These are phyloP conservation scores for Paramecium biaurelia DNA, from an alignment of 73 alveolate genomes.

Conservation along the genomic window DNA sequence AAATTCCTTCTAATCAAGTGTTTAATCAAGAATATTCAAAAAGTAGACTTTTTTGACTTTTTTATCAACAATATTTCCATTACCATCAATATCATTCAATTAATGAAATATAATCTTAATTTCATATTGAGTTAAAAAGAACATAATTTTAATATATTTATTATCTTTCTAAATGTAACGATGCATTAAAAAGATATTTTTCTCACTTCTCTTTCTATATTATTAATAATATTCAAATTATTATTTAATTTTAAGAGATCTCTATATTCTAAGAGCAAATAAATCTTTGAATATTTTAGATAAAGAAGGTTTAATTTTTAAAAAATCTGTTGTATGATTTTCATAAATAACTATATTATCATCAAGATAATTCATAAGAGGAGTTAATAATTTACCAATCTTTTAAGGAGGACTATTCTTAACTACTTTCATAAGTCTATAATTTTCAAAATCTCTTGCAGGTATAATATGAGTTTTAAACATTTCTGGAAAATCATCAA, in stretches of 20 bases:
- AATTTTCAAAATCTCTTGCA: neutral
- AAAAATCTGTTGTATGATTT: neutral
- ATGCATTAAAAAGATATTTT: neutral
- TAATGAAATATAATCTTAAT: neutral
- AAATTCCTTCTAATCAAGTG: neutral
- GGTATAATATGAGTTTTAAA: constrained; percentile 35
- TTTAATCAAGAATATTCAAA: neutral
- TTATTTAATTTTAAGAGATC: neutral
- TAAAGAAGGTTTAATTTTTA: neutral
- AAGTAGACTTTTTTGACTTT: neutral
- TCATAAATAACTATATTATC: neutral
- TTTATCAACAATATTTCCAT: neutral
- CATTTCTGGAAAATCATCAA: neutral
- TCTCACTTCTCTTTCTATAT: neutral
- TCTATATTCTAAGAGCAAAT: neutral
- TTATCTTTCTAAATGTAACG: neutral
- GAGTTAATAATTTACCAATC: neutral
- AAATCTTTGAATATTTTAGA: neutral
- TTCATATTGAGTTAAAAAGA: neutral
- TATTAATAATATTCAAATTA: neutral
- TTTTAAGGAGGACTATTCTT: constrained; percentile 7
- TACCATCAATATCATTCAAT: constrained; percentile 21
- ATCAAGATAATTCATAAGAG: neutral
- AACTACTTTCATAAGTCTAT: neutral
- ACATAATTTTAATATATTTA: neutral